Evolutionary conservation across 192 early-diverging fungal genomes (phyloP), one percentile per base, ranked within the genome.

Genomic region (Rhizophagus clarus): DNA sequence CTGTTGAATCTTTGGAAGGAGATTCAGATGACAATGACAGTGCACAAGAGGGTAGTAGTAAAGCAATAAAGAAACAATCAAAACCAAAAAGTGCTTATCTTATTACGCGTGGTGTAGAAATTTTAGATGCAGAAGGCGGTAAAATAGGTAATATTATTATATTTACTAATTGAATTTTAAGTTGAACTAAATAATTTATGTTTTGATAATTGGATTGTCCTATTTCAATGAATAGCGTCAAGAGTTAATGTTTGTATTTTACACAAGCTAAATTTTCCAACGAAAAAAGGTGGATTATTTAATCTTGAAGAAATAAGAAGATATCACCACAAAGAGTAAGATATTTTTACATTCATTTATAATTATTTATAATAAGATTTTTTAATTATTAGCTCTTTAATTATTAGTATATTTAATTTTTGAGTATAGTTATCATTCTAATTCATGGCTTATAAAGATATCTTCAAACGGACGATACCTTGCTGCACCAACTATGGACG

Each of bases 401-500:
- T 7, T 26, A 51, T 26, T 72, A 4, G 5, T 77, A 77, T 9
- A 76, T 51, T 29, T 42, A 26, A 31, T 72, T 60, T 34, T 3
- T 32, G 26, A 26, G 26, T 40, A 24, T 80, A 94, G 93, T 61
- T 94, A 94, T 78, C 88, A 88, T 77, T 93, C 96, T 26, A 98
- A 98, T 82, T 97, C 97, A 37, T 98, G 97, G 97, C 86, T 96
- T n/a, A 94, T 95, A 51, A 95, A 96, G 45, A 88, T 98, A 34
- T 82, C 94, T 0, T 91, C 92, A 32, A 98, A 97, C 80, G 95
- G 96, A 14, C 86, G 96, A 42, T 96, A 97, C 70, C 74, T 98
- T n/a, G 81, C 92, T 56, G 97, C 96, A 31, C 96, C 96, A 1
- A 97, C 96, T 2, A 92, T 94, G 63, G 92, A 93, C 78, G 97